Percentiles rank a stretch among this genome's conserved stretches.
phyloP scores from a whole-genome alignment of 345 rosid species.

The Cochlearia excelsa region DNA sequence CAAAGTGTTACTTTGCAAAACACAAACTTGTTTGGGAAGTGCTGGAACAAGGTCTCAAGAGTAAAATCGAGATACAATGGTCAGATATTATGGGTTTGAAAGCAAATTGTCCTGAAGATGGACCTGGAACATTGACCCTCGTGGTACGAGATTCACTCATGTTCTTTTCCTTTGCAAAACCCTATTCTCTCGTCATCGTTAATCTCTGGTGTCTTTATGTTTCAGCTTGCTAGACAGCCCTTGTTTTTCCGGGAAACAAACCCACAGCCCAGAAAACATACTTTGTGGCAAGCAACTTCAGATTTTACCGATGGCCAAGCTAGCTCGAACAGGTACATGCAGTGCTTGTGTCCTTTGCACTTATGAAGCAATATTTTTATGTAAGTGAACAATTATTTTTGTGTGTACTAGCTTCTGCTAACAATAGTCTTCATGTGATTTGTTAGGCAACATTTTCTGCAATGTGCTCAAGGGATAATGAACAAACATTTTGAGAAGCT shows the following conservation, averaged over 20 bases:
- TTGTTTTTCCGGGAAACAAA: slow-evolving; percentile 95
- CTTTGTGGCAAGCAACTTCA: slow-evolving; percentile 97
- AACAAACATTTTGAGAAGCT: slow-evolving; percentile 93
- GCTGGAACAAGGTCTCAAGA: slow-evolving; percentile 91
- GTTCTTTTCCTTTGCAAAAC: not conserved
- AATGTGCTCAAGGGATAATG: slow-evolving; percentile 82
- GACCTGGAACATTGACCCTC: slow-evolving; percentile 79
- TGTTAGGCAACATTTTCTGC: slow-evolving; percentile 88
- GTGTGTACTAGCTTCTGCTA: slow-evolving; percentile 15
- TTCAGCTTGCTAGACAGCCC: slow-evolving; percentile 92
- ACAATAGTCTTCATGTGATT: slow-evolving; percentile 11
- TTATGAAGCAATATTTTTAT: slow-evolving; percentile 1
- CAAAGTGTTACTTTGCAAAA: slow-evolving; percentile 98
- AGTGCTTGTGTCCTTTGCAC: slow-evolving; percentile 18
- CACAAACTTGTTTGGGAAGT: slow-evolving; percentile 99
- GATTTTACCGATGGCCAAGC: slow-evolving; percentile 99
- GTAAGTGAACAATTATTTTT: not conserved
- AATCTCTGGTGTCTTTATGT: slow-evolving; percentile 16
- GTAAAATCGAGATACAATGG: slow-evolving; percentile 99
- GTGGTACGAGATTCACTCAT: slow-evolving; percentile 51
- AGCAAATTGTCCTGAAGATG: slow-evolving; percentile 78
- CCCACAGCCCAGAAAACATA: slow-evolving; percentile 97
- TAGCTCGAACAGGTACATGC: slow-evolving; percentile 61
- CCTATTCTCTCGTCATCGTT: slow-evolving; percentile 11
- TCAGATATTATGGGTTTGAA: slow-evolving; percentile 91